Evolutionary conservation across 2,329 filamentous ascomycete species (phyloP), one percentile per base, ranked within the genome.

Genomic region (Aureobasidium sp.): DNA sequence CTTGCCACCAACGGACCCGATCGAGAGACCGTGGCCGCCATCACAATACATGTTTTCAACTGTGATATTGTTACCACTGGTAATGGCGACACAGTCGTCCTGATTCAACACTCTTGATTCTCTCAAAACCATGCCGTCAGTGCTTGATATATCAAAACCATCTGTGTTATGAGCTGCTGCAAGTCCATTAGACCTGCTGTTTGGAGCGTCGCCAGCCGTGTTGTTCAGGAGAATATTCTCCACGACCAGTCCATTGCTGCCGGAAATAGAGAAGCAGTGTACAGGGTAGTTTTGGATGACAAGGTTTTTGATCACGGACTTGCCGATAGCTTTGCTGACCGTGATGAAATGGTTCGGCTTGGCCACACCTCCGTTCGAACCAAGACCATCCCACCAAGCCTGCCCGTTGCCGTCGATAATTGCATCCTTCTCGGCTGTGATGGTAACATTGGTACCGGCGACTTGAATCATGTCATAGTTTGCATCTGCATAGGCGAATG

Each of bases 381-480:
- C 79, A 17, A 76, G 66, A 6, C 76, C 76, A 63, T 79, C 77
- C 76, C 77, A 78, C 69, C 76, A 79, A n/a, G 69, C 67, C 23
- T 69, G 68, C 3, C 76, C 77, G 55, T 76, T 75, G 46, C 74
- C 74, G 61, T 77, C 70, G 42, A 77, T 73, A 13, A 73, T 65
- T 41, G 73, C 72, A 15, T 69, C 74, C 3, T 64, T 51, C 1
- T 68, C 67, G 36, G 75, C 75, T 15, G 71, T 76, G 59, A 79
- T 74, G 6, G 73, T 75, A 23, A 79, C 67, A 53, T 74, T 67
- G 5, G 69, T 75, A 5, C 77, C 77, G 9, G 73, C 71, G 64
- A 75, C 70, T 44, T 69, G 67, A 52, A 76, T 75, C 3, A 75
- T 70, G 42, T 71, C 70, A 66, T 74, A 76, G 64, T 77, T 73